Conservation (phyloP, 2,329 filamentous ascomycete species). For the Cordyceps tenuipes region DNA sequence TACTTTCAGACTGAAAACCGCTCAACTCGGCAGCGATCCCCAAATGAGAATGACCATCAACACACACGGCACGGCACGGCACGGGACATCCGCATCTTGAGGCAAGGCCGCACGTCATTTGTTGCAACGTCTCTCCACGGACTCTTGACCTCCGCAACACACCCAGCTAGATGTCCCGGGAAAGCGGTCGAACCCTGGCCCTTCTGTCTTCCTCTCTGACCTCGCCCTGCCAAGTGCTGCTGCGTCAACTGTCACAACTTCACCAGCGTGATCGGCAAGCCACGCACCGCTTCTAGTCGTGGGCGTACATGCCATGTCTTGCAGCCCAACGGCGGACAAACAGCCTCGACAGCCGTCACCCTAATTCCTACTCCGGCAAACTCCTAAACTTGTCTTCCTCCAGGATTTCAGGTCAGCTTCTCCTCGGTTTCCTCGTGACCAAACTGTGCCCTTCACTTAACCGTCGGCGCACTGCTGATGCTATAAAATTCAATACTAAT, state of each 20-base stretch:
- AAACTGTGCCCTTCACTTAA: neutral
- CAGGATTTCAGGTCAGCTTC: too few species aligned
- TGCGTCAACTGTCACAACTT: neutral
- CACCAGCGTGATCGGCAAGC: neutral
- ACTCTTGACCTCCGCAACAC: neutral
- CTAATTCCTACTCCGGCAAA: neutral
- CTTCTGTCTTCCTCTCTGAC: neutral
- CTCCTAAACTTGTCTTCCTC: too few species aligned
- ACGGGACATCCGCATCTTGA: too few species aligned
- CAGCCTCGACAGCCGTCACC: neutral
- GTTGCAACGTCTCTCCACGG: neutral
- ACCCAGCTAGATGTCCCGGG: neutral
- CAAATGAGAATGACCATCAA: neutral
- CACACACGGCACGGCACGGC: neutral
- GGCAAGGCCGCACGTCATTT: neutral
- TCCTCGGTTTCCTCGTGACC: too few species aligned
- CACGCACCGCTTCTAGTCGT: neutral
- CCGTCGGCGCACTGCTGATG: neutral
- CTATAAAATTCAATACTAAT: neutral
- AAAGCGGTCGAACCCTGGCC: neutral
- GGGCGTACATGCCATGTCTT: slow-evolving; percentile 4
- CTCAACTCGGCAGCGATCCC: neutral
- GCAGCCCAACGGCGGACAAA: neutral
- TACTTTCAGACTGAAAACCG: neutral
- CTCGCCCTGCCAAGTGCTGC: neutral